Evolutionary conservation across 257 asterid species (phyloP), one percentile per base, ranked within the genome.

Genomic region (Penstemon barbatus): DNA sequence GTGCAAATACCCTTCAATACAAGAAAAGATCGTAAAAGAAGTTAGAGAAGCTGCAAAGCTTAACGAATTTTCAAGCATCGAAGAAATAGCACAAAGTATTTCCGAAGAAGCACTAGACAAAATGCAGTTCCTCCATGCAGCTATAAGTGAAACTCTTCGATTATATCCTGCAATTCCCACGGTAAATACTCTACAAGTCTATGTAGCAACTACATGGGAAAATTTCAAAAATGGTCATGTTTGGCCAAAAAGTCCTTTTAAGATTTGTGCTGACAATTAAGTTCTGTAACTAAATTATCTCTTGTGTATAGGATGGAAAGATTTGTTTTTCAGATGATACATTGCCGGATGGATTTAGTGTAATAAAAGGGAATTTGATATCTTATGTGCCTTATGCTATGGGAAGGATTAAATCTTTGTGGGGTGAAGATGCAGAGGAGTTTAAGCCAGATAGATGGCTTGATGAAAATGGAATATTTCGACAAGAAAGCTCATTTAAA

Each of bases 361-460:
- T 88, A 60, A 78, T 75, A 79, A 85, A 82, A 72, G 95, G 95
- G 43, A 64, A 79, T 40, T 37, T 77, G 63, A 76, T 88, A 9
- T 49, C 75, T 0, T 84, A 80, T 66, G 66, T 68, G 2, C 92
- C 92, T 0, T 85, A 85, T 73, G 73, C 86, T 3, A 88, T 88
- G 95, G 95, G 95, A 0, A 85, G 95, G 75, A 85, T 85, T 82
- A 79, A 79, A 71, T 78, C 69, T 3, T 58, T 88, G 37, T 88
- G 92, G 92, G 92, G 90, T 6, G 90, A 85, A n/a, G 95, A 85
- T 68, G 95, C 95, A 5, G 87, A 85, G 75, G 92, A 69, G 57
- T 88, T 85, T 65, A 68, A 71, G 40, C 95, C 92, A 0, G 92
- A 88, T 67, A 81, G 95, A 77, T 88, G 92, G 90, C 79, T 88